These are phyloP conservation scores for Taxawa tesnikishii DNA, from an alignment of 2,329 filamentous ascomycete species.

Conservation along the genomic window DNA sequence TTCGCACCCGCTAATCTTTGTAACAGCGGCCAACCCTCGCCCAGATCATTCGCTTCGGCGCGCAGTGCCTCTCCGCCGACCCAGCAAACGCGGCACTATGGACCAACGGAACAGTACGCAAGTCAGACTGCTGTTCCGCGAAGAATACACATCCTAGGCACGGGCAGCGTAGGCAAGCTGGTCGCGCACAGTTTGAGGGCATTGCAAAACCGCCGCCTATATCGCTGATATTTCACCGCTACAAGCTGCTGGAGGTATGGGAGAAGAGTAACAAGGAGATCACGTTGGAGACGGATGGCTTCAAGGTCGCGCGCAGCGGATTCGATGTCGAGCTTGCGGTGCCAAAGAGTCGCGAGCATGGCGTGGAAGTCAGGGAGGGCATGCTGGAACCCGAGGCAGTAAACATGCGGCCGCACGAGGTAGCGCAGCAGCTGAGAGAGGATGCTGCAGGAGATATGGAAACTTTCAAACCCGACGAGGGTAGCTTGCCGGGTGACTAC, in stretches of 20 bases:
- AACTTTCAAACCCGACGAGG: not conserved
- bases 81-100: not conserved
- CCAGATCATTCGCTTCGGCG: slow-evolving; percentile 10
- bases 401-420: slow-evolving; percentile 15
- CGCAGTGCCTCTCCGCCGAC: not conserved
- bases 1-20: slow-evolving; percentile 11
- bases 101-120: slow-evolving; percentile 17
- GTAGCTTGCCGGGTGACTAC: slow-evolving; percentile 1
- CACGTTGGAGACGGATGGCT: slow-evolving; percentile 30
- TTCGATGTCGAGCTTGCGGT: slow-evolving; percentile 33
- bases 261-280: slow-evolving; percentile 31
- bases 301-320: slow-evolving; percentile 23
- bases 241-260: slow-evolving; percentile 33
- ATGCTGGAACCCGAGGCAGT: slow-evolving; percentile 12
- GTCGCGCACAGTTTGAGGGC: slow-evolving; percentile 61
- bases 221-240: slow-evolving; percentile 63
- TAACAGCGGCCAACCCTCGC: slow-evolving; percentile 9
- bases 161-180: slow-evolving; percentile 71
- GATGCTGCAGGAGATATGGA: slow-evolving; percentile 9
- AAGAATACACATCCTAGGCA: slow-evolving; percentile 64
- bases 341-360: slow-evolving; percentile 23
- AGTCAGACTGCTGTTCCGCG: slow-evolving; percentile 15
- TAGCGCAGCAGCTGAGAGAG: slow-evolving; percentile 12
- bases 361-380: slow-evolving; percentile 14
- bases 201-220: slow-evolving; percentile 55